Base-by-base conservation (phyloP, 306 rosid genomes). In the Potentilla sterilis region DNA sequence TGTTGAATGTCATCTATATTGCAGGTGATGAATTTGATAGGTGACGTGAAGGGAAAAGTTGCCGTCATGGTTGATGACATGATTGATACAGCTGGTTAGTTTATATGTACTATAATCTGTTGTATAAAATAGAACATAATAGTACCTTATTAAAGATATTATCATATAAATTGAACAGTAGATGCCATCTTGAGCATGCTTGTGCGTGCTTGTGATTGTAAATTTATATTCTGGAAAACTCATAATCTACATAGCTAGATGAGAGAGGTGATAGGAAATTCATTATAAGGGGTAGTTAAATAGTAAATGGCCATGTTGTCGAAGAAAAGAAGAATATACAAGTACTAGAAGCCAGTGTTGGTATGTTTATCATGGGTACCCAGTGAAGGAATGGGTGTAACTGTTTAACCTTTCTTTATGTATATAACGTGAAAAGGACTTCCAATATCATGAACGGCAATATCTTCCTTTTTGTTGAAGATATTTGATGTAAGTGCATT, bases 51-150 rank as follows among this genome's bases (percentile, higher is more conserved):
- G 83, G 96, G 98, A 75, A 93, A 93, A 83, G 98, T 93, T 35
- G 98, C 98, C 9, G 98, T 93, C 69, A 91, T 91, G 98, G 97
- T 93, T 68, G 98, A 91, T 84, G 97, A 93, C 87, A 93, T 93
- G 98, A 93, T 93, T 73, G 98, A 91, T 81, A 93, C 98, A 14
- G 98, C 98, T 55, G 98, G 98, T 91, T 74, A 75, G 95, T 84
- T 77, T 54, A 22, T 38, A 24, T 43, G 42, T 54, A 52, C 40
- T 78, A 16, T 21, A 15, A 13, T 73, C 3, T 16, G 48, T 51
- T 16, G 44, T 72, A 24, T 6, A 59, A 16, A 15, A 41, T 57
- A 18, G 11, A 57, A 22, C 19, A 24, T 43, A 73, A 1, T 18
- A 24, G 19, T 35, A 62, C 16, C 1, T 8, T 64, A 63, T 28